Percentiles rank a stretch among this genome's conserved stretches.
Evolutionary conservation across 495 filamentous ascomycete species (phyloP).

Genomic region (Penicillium crystallinum): DNA sequence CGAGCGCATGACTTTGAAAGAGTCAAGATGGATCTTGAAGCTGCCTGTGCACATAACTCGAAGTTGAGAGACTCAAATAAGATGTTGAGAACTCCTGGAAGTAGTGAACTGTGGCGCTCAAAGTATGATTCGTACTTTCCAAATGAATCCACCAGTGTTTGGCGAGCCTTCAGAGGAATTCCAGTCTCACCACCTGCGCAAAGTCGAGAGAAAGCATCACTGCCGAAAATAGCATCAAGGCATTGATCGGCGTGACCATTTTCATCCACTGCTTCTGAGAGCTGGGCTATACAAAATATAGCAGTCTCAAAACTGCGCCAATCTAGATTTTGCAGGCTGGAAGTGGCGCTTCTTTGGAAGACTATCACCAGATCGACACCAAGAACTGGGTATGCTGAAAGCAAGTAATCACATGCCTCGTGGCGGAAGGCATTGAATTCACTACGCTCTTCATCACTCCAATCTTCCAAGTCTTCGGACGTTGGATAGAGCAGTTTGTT

Average conservation of each 20-base stretch:
- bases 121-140: constrained; percentile 80
- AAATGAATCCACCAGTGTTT: constrained; percentile 72
- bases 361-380: constrained; percentile 62
- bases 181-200: constrained; percentile 43
- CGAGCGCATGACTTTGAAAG: constrained; percentile 77
- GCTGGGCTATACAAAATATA: constrained; percentile 68
- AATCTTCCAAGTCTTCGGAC: constrained; percentile 36
- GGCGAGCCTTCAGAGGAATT: constrained; percentile 64
- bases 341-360: constrained; percentile 60
- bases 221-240: constrained; percentile 70
- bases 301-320: constrained; percentile 81
- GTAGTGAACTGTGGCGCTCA: constrained; percentile 59
- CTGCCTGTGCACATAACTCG: constrained; percentile 57
- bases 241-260: constrained; percentile 60
- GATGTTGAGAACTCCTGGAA: constrained; percentile 74
- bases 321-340: constrained; percentile 50
- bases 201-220: constrained; percentile 42
- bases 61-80: constrained; percentile 72
- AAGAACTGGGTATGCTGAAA: constrained; percentile 66
- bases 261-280: constrained; percentile 71
- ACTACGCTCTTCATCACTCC: constrained; percentile 65
- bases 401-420: constrained; percentile 76
- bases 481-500: constrained; percentile 36
- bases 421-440: constrained; percentile 74
- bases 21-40: constrained; percentile 74